Percentiles rank a stretch among this genome's conserved stretches.
phyloP scores from a whole-genome alignment of 23 red algal genomes.

The Gracilaria vermiculophylla region DNA sequence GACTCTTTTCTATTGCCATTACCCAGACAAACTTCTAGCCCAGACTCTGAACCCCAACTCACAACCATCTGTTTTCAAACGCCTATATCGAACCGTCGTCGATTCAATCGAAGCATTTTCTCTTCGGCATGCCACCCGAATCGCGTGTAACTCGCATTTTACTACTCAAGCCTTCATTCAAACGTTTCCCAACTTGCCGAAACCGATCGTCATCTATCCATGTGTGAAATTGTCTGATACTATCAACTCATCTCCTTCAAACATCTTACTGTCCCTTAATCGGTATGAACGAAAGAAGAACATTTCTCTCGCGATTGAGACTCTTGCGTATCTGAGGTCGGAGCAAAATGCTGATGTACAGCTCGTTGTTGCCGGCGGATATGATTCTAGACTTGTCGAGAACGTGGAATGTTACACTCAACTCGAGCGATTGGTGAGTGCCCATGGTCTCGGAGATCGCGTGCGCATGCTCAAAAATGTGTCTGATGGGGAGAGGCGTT shows the following conservation, averaged over 20 bases:
- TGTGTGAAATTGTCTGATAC: constrained; percentile 8
- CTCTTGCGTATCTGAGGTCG: constrained; percentile 37
- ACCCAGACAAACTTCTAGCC: constrained; percentile 84
- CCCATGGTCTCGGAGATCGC: constrained; percentile 14
- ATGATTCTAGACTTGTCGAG: constrained; percentile 80
- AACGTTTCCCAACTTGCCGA: constrained; percentile 57
- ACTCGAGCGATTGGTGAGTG: constrained; percentile 2
- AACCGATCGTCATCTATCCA: constrained; percentile 79
- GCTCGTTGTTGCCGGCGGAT: constrained; percentile 90
- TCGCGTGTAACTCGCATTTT: constrained; percentile 84
- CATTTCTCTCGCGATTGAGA: constrained; percentile 71
- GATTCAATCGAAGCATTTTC: constrained; percentile 66
- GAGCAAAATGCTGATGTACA: not conserved
- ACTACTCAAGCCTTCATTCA: constrained; percentile 56
- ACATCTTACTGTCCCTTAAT: constrained; percentile 79
- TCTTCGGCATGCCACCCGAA: constrained; percentile 44
- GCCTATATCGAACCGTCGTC: constrained; percentile 61
- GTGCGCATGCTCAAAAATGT: constrained; percentile 68
- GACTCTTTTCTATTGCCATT: constrained; percentile 93
- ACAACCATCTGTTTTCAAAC: constrained; percentile 3
- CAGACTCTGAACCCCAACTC: constrained; percentile 32
- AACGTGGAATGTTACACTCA: constrained; percentile 71
- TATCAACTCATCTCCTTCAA: not conserved
- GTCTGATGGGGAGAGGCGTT: constrained; percentile 39
- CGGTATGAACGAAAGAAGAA: constrained; percentile 96